Evolutionary conservation across 108 stramenopile species (phyloP).

Genomic region (Pseudonitzschia delicatissima): DNA sequence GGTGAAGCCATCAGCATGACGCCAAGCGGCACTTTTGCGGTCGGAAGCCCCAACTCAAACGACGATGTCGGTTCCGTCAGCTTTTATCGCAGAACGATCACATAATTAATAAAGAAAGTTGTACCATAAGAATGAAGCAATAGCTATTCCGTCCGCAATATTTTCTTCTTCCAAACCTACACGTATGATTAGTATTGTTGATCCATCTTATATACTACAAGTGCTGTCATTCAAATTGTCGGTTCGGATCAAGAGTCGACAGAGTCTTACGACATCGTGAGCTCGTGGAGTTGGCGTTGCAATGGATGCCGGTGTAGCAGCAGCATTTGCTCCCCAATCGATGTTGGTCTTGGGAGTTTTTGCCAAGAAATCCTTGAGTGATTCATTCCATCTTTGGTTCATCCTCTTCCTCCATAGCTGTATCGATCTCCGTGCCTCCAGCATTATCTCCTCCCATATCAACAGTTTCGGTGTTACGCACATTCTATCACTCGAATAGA

Average conservation of each 20-base stretch:
- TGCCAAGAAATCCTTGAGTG: constrained; percentile 42
- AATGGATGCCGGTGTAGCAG: constrained; percentile 6
- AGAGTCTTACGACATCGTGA: constrained; percentile 38
- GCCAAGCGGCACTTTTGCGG: constrained; percentile 4
- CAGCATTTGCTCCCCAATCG: constrained; percentile 26
- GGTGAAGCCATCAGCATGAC: constrained; percentile 13
- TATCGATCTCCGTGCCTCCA: constrained; percentile 12
- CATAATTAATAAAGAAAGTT: too few relatives aligned
- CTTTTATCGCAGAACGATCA: constrained; percentile 14
- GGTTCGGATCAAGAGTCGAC: constrained; percentile 26
- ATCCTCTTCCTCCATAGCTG: constrained; percentile 22
- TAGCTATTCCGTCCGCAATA: too few relatives aligned
- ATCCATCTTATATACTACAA: too few relatives aligned
- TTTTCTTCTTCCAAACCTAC: too few relatives aligned
- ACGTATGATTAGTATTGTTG: too few relatives aligned
- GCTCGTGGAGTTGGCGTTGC: constrained; percentile 14
- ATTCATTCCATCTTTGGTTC: constrained; percentile 38
- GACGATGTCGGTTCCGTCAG: constrained; percentile 21
- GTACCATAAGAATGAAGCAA: too few relatives aligned
- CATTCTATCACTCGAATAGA: too few relatives aligned
- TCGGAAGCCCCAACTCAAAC: constrained; percentile 20
- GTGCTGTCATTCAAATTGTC: constrained; percentile 13
- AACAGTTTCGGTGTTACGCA: too few relatives aligned
- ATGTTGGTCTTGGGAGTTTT: constrained; percentile 38
- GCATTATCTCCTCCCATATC: too few relatives aligned